Base-by-base conservation (phyloP, 2,329 filamentous ascomycete species). In the Xylaria sp. region DNA sequence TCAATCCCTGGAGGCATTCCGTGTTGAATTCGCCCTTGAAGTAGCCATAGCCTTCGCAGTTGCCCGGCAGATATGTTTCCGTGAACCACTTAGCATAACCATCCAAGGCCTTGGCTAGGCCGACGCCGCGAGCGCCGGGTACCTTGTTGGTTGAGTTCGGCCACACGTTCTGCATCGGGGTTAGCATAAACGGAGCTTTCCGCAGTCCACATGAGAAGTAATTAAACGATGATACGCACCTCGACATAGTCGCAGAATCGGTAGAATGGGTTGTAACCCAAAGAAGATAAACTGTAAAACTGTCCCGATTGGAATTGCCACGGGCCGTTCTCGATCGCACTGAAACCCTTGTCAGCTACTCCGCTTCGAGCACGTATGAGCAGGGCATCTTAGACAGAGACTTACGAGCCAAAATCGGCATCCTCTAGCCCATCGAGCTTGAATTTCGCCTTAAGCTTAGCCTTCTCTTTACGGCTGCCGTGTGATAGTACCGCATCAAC, bases 241-340 rank as follows among this genome's bases (percentile, higher is more conserved):
- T 81, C 81, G 29, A 83, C 68, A 46, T 79, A 79, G 72, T 83
- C 80, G 66, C 81, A 83, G 71, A 81, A 84, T 60, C 78, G 68
- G 70, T 63, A 84, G 71, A 85, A 83, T 66, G 80, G 79, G 73
- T 51, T 75, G 72, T 68, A 79, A 74, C 62, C 76, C 65, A 66
- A 75, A 72, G 72, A 78, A 77, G 55, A 80, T 17, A 76, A 74
- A 4, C 75, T 76, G 67, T 78, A 79, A 67, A 85, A 83, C 66
- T 78, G 76, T 58, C 84, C 82, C 3, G 72, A 74, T 70, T 88
- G 86, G 84, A 85, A 88, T 6, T 79, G 70, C 78, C 81, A 87
- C 0, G 85, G 85, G 1, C 84, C 86, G 48, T 81, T 81, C 67
- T 82, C 77, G 27, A 87, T 74, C 1, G 80, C 82, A 53, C 64